Evolutionary conservation across 352 stramenopile species (phyloP).

Genomic region (Phytophthora sojae): DNA sequence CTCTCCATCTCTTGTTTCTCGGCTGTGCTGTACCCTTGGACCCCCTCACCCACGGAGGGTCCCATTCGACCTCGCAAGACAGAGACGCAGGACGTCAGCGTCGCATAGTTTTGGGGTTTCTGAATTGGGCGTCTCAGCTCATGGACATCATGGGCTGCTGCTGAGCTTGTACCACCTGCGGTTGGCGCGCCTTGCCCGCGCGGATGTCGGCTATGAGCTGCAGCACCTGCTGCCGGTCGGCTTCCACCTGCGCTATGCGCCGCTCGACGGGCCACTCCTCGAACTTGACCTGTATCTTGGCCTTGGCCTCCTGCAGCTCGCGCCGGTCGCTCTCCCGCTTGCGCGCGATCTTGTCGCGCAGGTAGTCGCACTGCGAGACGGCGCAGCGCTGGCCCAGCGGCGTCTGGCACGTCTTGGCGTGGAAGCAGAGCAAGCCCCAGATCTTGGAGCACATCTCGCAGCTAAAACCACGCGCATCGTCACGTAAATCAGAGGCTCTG

Average conservation of each 20-base stretch:
- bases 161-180: constrained; percentile 42
- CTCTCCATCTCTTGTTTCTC: constrained; percentile 9
- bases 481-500: not conserved
- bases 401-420: constrained; percentile 78
- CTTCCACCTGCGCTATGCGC: constrained; percentile 83
- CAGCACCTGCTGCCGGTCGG: constrained; percentile 76
- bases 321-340: constrained; percentile 70
- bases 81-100: not conserved
- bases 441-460: constrained; percentile 87
- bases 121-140: constrained; percentile 31
- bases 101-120: constrained; percentile 9
- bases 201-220: constrained; percentile 82
- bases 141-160: constrained; percentile 55
- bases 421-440: constrained; percentile 88
- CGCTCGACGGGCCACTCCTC: constrained; percentile 83
- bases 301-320: constrained; percentile 66
- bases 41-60: not conserved
- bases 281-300: constrained; percentile 52
- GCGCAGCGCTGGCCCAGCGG: constrained; percentile 66
- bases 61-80: not conserved
- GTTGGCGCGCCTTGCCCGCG: constrained; percentile 56
- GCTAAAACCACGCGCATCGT: constrained; percentile 29
- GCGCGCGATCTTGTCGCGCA: constrained; percentile 85
- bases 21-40: constrained; percentile 1
- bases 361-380: constrained; percentile 88